These are phyloP conservation scores for Spizellomyces punctatus DNA, from an alignment of 192 early-diverging fungal species.

Conservation along the genomic window DNA sequence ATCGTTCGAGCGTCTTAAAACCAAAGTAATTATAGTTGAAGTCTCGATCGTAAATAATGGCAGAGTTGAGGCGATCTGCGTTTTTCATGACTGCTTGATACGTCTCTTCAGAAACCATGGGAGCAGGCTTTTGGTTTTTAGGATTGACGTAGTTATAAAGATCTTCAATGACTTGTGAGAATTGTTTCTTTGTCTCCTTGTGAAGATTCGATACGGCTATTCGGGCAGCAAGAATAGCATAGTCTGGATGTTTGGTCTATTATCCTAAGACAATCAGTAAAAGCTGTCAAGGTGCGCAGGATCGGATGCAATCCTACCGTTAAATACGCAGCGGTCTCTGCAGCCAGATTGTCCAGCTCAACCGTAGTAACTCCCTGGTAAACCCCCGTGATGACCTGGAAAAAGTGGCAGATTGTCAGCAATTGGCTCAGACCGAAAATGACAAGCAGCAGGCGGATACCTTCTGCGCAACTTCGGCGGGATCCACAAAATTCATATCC, in stretches of 20 bases:
- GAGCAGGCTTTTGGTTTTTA: slow-evolving; percentile 80
- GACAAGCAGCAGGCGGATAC: slow-evolving; percentile 41
- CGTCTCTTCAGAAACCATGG: slow-evolving; percentile 88
- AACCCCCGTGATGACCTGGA: slow-evolving; percentile 84
- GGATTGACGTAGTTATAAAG: slow-evolving; percentile 88
- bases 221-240: slow-evolving; percentile 92
- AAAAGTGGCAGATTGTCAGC: background rate
- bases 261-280: background rate
- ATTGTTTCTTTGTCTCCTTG: slow-evolving; percentile 69
- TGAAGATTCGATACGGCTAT: slow-evolving; percentile 94
- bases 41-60: slow-evolving; percentile 96
- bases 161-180: slow-evolving; percentile 83
- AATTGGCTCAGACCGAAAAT: background rate
- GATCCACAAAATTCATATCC: slow-evolving; percentile 90
- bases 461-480: slow-evolving; percentile 89
- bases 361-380: slow-evolving; percentile 97
- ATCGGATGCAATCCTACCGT: slow-evolving; percentile 37
- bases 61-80: slow-evolving; percentile 86
- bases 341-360: slow-evolving; percentile 95
- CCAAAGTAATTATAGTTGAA: slow-evolving; percentile 99
- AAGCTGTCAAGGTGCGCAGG: too few relatives aligned
- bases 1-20: slow-evolving; percentile 98
- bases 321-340: slow-evolving; percentile 80
- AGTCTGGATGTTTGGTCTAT: slow-evolving; percentile 91
- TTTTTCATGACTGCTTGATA: slow-evolving; percentile 70